Evolutionary conservation across 768 basidiomycete genomes (phyloP), one percentile per base, ranked within the genome.

Genomic region (Termitomyces sp.): DNA sequence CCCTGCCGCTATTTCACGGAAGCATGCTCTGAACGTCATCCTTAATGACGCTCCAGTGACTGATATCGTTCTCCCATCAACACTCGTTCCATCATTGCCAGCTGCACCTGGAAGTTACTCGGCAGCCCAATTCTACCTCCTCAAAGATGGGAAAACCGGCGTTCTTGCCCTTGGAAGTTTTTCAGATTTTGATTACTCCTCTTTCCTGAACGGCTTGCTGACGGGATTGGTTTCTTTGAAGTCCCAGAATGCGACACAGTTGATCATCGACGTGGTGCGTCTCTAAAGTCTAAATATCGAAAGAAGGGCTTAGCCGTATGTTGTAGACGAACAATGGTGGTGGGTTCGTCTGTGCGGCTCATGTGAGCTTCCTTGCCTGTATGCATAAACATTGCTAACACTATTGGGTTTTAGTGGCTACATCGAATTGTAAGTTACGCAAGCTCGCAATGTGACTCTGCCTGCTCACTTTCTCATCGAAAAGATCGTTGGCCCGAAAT

Each of bases 81-180:
- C 61, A 21, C 60, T 77, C 42, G 68, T 66, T 38, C 84, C 83
- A 3, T 38, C 59, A 14, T 53, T 74, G 15, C 61, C 66, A 28
- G 66, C 77, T 6, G 67, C 78, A 17, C 68, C 71, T 47, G 76
- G 76, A 45, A 80, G 80, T 62, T 72, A 74, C 46, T 75, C 76
- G 21, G 80, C 78, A 38, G 78, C 78, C 2, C 78, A 82, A 59
- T 85, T 84, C 63, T 82, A 77, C 61, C 64, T 83, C 64, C 68
- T 83, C n/a, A 66, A 73, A 3, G 82, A 83, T 59, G 73, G 72
- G 21, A 73, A 68, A 53, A 84, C 82, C 4, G 83, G 83, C 40
- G 78, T 84, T 12, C 70, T 84, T 38, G 79, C 81, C 5, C 73
- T 85, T 5, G 82, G 83, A 17, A 83, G 81, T 65, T 85, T 85